Evolutionary conservation across 2,329 filamentous ascomycete species (phyloP), one percentile per base, ranked within the genome.

Genomic region (Erysiphe pulchra): DNA sequence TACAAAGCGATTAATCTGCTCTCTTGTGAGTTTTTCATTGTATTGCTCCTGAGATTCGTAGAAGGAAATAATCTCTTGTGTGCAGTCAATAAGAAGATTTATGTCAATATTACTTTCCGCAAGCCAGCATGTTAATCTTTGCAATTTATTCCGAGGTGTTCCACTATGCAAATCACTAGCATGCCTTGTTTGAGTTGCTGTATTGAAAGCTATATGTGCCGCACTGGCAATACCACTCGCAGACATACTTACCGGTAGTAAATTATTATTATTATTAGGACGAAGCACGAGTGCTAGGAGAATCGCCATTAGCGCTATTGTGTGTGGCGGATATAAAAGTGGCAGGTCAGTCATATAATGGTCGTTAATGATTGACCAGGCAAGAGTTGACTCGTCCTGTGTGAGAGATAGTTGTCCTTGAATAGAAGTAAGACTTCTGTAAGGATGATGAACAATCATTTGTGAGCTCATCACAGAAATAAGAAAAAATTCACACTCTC

Each of bases 391-490:
- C 55, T 83, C 78, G 51, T 81, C 77, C 47, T 68, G 65, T 11
- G 66, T 73, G 37, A 82, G 63, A 33, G 67, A 64, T 47, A 81
- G 68, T 28, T 67, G 65, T 7, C 64, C 62, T 50, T 74, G 70
- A n/a, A 81, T 60, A 38, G 78, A 73, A 17, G 67, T 66, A 39
- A 83, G 62, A 46, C 69, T 75, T 44, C 77, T 73, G 56, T 83
- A 83, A 2, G 77, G 78, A 54, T 83, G 78, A 56, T 81, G 77
- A 18, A 80, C 64, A 54, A 82, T 81, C 53, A 83, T 65, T 50
- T 80, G 76, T n/a, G 75, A 78, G 54, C 71, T 75, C 66, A 83
- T 72, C 52, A 80, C 77, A 4, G 75, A 78, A 52, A 83, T 82
- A 32, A 83, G 63, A 44, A 70, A 75, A 56, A 83, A 83, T 56